Evolutionary conservation across 176 grass and related monocot genomes (phyloP).

Genomic region (Chloris gayana): DNA sequence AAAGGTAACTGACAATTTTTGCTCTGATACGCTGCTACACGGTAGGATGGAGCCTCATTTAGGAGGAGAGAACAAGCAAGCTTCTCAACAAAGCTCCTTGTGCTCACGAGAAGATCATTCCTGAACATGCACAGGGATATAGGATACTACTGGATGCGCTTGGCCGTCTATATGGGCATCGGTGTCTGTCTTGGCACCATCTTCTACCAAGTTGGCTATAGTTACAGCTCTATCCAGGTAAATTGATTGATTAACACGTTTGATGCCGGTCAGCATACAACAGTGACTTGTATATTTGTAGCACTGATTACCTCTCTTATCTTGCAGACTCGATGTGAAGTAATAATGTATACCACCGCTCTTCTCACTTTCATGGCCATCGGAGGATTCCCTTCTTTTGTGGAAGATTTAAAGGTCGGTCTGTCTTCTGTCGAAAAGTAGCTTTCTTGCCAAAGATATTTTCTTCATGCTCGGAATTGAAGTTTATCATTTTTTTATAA

Average conservation of each 20-base stretch:
- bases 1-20: background rate
- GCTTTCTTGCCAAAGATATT: too few species aligned
- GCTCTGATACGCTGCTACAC: background rate
- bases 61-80: slow-evolving; percentile 37
- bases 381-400: slow-evolving; percentile 95
- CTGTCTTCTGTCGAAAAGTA: background rate
- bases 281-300: background rate
- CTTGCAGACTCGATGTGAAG: slow-evolving; percentile 49
- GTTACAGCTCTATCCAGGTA: slow-evolving; percentile 56
- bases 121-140: slow-evolving; percentile 61
- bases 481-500: too few species aligned
- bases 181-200: slow-evolving; percentile 56
- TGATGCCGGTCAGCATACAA: background rate
- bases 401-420: slow-evolving; percentile 97
- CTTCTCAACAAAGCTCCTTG: slow-evolving; percentile 41
- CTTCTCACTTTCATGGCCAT: slow-evolving; percentile 99
- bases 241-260: background rate
- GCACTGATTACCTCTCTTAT: background rate
- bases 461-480: background rate
- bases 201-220: slow-evolving; percentile 51
- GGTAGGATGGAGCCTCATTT: slow-evolving; percentile 40
- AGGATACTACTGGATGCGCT: slow-evolving; percentile 64
- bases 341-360: slow-evolving; percentile 71
- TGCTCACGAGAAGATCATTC: slow-evolving; percentile 59
- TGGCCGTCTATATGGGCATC: slow-evolving; percentile 43